Base-by-base conservation (phyloP, 164 flowering plant species). In the Tetrastigma voinierianum region DNA sequence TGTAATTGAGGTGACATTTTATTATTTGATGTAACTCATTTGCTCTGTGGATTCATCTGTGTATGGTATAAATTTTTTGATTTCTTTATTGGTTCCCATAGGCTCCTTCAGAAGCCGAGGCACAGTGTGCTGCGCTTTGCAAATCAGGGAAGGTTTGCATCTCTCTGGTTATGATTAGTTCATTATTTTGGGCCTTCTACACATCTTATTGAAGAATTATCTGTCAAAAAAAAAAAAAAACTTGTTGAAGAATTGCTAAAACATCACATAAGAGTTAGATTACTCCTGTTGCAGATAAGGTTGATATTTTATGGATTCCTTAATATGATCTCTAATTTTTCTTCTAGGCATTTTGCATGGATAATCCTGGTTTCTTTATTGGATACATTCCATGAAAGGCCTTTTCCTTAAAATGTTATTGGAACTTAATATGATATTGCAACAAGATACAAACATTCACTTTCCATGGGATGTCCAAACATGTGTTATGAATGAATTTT, bases 61-160 rank as follows among this genome's bases (percentile, higher is more conserved):
- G 12, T 57, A 20, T 18, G 20, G 12, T 18, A 53, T 14, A n/a
- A 53, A 14, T 3, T 4, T 32, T 32, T 32, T 14, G 18, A 53
- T 53, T 53, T 18, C 59, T 56, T 40, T 61, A 25, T 56, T 62
- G 66, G 46, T 70, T 67, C 60, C 53, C 8, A 15, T 67, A 91
- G 99, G 98, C 99, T 79, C 90, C 96, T 72, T 96, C 92, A 62
- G 99, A 96, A 80, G 97, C 98, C 68, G 99, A 96, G 75, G 97
- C 98, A 47, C 91, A 96, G 69, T 96, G 99, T 77, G 98, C 98
- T 72, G 87, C 92, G 63, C 96, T 96, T 76, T 91, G 97, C 86
- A 88, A 91, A 75, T 73, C 80, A 46, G 96, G 84, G 52, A 84
- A 93, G 90, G 99, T 67, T 75, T 67, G 90, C 55, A 67, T 72